Conservation (phyloP, 2,329 filamentous ascomycete genomes). For the Hysterium pulicare region DNA sequence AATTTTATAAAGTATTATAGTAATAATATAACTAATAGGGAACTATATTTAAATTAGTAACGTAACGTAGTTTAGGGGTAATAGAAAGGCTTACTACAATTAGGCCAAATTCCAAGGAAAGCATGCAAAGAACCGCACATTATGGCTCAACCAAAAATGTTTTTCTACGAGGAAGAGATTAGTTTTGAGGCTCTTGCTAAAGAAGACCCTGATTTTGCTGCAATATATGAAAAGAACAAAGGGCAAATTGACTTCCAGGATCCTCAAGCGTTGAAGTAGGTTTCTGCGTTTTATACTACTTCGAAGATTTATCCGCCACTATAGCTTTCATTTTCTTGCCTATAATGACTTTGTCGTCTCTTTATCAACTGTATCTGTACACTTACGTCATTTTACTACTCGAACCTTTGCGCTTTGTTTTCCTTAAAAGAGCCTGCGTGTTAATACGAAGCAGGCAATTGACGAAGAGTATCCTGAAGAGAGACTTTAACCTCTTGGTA, state of each 20-base stretch:
- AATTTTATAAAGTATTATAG: too few species aligned
- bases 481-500: constrained; percentile 70
- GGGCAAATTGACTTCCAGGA: constrained; percentile 76
- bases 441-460: constrained; percentile 56
- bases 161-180: constrained; percentile 54
- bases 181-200: constrained; percentile 62
- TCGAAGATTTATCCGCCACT: background rate
- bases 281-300: constrained; percentile 7
- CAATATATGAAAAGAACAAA: constrained; percentile 43
- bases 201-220: constrained; percentile 58
- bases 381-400: too few species aligned
- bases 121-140: too few species aligned
- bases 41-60: too few species aligned
- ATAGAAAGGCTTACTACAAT: too few species aligned
- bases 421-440: too few species aligned
- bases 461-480: constrained; percentile 71
- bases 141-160: constrained; percentile 18
- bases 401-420: too few species aligned
- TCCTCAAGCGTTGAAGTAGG: constrained; percentile 69
- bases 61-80: too few species aligned
- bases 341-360: too few species aligned
- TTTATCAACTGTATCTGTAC: constrained; percentile 1
- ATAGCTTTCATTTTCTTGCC: background rate
- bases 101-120: too few species aligned
- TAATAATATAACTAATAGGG: too few species aligned